Conservation (phyloP, 306 rosid genomes). For the Alnus glutinosa region DNA sequence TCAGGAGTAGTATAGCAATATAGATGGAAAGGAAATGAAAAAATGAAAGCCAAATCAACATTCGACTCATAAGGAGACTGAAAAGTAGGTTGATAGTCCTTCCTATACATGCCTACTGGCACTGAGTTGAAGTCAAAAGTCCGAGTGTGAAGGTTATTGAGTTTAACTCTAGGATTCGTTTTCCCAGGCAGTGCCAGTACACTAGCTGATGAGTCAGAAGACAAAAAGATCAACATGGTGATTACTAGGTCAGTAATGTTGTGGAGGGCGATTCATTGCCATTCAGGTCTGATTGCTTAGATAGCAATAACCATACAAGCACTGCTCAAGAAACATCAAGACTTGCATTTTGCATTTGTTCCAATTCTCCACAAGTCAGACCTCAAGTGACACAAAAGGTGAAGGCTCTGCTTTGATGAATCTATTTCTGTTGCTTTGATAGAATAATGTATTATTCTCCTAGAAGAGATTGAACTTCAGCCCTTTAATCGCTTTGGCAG, state of each 20-base stretch:
- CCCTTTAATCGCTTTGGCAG: background rate
- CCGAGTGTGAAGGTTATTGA: background rate
- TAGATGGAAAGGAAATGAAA: background rate
- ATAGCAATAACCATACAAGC: background rate
- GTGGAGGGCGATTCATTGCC: background rate
- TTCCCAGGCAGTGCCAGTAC: background rate
- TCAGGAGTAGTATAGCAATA: background rate
- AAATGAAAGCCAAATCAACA: background rate
- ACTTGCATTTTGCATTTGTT: background rate
- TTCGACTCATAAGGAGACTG: background rate
- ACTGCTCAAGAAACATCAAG: background rate
- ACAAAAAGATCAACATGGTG: background rate
- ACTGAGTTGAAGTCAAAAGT: background rate
- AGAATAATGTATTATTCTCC: background rate
- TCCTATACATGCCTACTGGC: background rate
- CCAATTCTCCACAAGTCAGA: background rate
- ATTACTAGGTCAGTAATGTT: background rate
- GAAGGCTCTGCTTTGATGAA: background rate
- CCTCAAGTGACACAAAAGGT: background rate
- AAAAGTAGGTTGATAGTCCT: background rate
- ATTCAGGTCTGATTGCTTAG: too few relatives aligned
- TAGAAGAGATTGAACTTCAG: background rate
- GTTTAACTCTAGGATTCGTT: background rate
- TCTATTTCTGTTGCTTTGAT: background rate
- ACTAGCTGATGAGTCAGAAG: too few relatives aligned